Evolutionary conservation across 805 yeast species (phyloP).

Genomic region (Candida chilensis): DNA sequence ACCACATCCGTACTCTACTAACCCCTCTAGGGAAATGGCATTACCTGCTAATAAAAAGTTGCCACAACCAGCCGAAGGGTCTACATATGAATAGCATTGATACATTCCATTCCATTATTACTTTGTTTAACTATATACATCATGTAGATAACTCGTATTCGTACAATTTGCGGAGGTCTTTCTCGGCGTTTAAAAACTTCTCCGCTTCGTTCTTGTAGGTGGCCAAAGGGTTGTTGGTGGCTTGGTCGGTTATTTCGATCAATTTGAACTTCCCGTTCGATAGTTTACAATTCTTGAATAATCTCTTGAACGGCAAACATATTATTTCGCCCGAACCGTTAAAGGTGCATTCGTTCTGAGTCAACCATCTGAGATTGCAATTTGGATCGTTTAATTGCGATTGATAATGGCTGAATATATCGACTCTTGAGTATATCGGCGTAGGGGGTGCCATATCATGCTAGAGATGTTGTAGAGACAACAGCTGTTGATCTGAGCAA

Average conservation of each 20-base stretch:
- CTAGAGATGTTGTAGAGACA: too few species aligned
- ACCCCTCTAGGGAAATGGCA: slow-evolving; percentile 58
- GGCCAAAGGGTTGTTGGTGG: slow-evolving; percentile 15
- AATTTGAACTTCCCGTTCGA: slow-evolving; percentile 22
- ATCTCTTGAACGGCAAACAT: slow-evolving; percentile 31
- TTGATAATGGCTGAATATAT: slow-evolving; percentile 16
- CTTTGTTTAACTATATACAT: neutral
- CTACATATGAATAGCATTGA: slow-evolving; percentile 34
- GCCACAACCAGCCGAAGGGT: slow-evolving; percentile 88
- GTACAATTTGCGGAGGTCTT: slow-evolving; percentile 22
- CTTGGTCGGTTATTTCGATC: slow-evolving; percentile 24
- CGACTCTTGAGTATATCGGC: slow-evolving; percentile 21
- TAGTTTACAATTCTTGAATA: slow-evolving; percentile 28
- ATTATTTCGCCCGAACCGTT: slow-evolving; percentile 18
- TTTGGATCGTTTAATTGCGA: slow-evolving; percentile 18
- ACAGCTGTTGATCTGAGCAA: too few species aligned
- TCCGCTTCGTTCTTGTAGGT: slow-evolving; percentile 11
- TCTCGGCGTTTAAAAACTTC: slow-evolving; percentile 26
- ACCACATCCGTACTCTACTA: neutral
- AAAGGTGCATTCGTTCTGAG: slow-evolving; percentile 34
- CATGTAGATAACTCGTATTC: slow-evolving; percentile 10
- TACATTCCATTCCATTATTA: slow-evolving; percentile 1
- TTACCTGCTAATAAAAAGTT: slow-evolving; percentile 71
- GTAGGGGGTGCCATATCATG: slow-evolving; percentile 40
- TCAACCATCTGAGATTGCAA: slow-evolving; percentile 21